Evolutionary conservation across 208 protist genomes (phyloP), one percentile per base, ranked within the genome.

Genomic region (Porcisia deanei): DNA sequence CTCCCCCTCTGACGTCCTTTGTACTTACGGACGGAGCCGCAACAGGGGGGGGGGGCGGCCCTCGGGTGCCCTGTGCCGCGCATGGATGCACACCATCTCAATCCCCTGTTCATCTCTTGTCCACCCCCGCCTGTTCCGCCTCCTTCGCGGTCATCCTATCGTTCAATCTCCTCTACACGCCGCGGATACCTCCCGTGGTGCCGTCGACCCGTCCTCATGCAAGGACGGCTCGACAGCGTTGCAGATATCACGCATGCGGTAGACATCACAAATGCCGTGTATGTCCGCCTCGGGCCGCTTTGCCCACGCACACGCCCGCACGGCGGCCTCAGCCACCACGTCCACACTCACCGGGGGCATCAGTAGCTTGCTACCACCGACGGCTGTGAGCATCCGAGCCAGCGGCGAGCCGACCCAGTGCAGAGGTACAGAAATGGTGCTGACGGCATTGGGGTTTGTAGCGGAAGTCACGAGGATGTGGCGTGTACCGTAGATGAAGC

Each of bases 401-500:
- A 94, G 63, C 7, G 93, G 93, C 41, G 73, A 67, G 7, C 91
- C 93, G 1, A 94, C n/a, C 59, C 89, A 63, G 69, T 80, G 52
- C 34, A 96, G 85, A 22, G 92, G 92, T n/a, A 96, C 22, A 43
- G 88, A 82, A 18, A 92, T 10, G 37, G 70, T 85, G 73, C 88
- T 84, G 5, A 79, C 77, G 22, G 80, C 81, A 55, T 55, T 37
- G 2, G 76, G 70, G 41, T 78, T 79, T 8, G 66, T 60, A 14
- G 77, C 74, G 5, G 73, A 79, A 34, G 74, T 59, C 0, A 90
- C 8, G 39, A 73, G 34, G 34, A 87, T 22, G 68, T 90, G 89
- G n/a, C 88, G 88, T 18, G 85, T 92, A 81, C 93, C 93, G 73
- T 95, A 92, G 63, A 97, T 91, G 54, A 95, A 88, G 18, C 89